Conservation (phyloP, 768 basidiomycete genomes). For the Auriculariales sp. region DNA sequence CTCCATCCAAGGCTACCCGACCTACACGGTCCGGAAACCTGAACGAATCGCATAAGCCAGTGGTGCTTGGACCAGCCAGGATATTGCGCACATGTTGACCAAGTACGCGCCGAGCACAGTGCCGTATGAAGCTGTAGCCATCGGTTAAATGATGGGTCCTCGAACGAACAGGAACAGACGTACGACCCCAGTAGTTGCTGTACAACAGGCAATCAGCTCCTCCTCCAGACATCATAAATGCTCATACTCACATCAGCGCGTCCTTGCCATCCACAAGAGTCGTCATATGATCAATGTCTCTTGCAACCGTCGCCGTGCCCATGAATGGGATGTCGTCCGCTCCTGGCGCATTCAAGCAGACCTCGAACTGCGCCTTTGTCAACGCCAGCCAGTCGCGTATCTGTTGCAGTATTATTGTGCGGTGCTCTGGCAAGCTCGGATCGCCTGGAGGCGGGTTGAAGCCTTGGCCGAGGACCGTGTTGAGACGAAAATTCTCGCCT, state of each 20-base stretch:
- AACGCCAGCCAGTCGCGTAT: slow-evolving; percentile 1
- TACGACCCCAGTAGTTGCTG: slow-evolving; percentile 8
- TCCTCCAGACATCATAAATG: too few species aligned
- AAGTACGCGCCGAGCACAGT: slow-evolving; percentile 9
- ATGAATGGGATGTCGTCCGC: slow-evolving; percentile 6
- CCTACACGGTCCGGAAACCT: slow-evolving; percentile 11
- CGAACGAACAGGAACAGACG: too few species aligned
- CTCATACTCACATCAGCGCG: slow-evolving; percentile 7
- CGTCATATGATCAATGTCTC: slow-evolving; percentile 9
- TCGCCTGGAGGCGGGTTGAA: slow-evolving; percentile 5
- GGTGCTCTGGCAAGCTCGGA: not conserved
- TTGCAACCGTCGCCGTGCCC: slow-evolving; percentile 8
- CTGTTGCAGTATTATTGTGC: slow-evolving; percentile 1
- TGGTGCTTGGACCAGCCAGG: not conserved
- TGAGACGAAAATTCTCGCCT: slow-evolving; percentile 1
- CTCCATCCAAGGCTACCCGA: slow-evolving; percentile 8
- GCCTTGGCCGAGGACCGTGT: slow-evolving; percentile 5
- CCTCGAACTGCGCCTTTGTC: slow-evolving; percentile 3
- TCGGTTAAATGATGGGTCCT: not conserved
- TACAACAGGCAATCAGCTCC: too few species aligned
- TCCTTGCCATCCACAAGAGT: slow-evolving; percentile 7
- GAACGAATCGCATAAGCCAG: too few species aligned
- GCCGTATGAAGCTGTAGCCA: slow-evolving; percentile 8
- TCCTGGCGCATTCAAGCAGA: slow-evolving; percentile 6
- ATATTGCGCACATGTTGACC: slow-evolving; percentile 8